A percentile compares a stretch with the other conserved stretches of the same genome.
phyloP scores from a whole-genome alignment of 1,284 basidiomycete species.

The Kwoniella shivajii region DNA sequence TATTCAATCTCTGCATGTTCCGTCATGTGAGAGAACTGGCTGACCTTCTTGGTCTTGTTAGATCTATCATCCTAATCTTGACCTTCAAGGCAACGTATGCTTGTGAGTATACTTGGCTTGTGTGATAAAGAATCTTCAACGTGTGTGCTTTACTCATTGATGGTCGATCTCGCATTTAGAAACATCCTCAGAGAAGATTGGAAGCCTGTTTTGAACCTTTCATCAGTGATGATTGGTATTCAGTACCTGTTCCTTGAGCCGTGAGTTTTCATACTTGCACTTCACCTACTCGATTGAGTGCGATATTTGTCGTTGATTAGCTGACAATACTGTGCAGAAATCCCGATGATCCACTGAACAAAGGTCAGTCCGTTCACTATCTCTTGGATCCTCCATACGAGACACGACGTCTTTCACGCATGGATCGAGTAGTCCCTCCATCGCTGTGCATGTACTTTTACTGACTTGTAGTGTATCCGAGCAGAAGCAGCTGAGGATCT shows the following conservation, averaged over 20 bases:
- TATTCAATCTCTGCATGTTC: too few relatives aligned
- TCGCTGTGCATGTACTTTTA: neutral
- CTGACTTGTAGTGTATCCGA: neutral
- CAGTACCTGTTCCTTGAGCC: conserved; percentile 99
- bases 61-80: conserved; percentile 99
- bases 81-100: conserved; percentile 95
- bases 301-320: too few relatives aligned
- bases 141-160: neutral
- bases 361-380: conserved; percentile 65
- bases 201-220: conserved; percentile 98
- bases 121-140: neutral
- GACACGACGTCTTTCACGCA: neutral
- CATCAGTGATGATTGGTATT: conserved; percentile 94
- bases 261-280: conserved; percentile 17
- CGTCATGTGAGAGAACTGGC: neutral
- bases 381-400: neutral
- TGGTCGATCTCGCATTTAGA: conserved; percentile 13
- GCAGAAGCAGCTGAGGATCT: conserved; percentile 94
- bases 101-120: conserved; percentile 52
- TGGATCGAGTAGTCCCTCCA: conserved; percentile 6
- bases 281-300: too few relatives aligned
- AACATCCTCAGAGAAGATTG: conserved; percentile 99
- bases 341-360: conserved; percentile 97
- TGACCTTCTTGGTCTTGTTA: conserved; percentile 47
- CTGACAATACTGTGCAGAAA: conserved; percentile 58